Conservation (phyloP, 192 early-diverging fungal species). For the Rhizophagus sp. region DNA sequence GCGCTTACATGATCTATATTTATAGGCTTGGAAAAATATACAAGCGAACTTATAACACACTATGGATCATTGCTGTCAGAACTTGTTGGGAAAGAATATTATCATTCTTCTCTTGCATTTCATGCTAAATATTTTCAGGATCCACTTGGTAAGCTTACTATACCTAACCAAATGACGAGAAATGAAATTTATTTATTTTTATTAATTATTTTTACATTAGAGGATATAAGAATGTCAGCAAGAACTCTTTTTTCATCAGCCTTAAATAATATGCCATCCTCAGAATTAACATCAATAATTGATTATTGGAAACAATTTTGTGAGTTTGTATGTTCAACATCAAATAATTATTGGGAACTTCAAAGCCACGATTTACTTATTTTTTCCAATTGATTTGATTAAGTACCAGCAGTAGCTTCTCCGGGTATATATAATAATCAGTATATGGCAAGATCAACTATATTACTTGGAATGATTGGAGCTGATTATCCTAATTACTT, state of each 20-base stretch:
- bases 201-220: constrained; percentile 37
- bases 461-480: constrained; percentile 79
- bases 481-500: constrained; percentile 56
- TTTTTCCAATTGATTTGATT: constrained; percentile 1
- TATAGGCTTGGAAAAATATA: constrained; percentile 50
- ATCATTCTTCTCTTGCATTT: constrained; percentile 67
- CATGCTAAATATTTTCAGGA: constrained; percentile 87
- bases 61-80: constrained; percentile 55
- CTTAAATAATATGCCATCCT: constrained; percentile 48
- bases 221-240: constrained; percentile 67
- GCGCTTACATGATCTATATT: background rate
- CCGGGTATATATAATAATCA: constrained; percentile 42
- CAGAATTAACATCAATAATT: constrained; percentile 53
- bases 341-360: background rate
- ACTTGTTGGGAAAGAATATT: constrained; percentile 49
- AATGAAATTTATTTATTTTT: background rate
- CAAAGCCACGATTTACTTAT: constrained; percentile 3
- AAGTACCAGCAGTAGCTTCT: constrained; percentile 51
- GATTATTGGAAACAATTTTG: constrained; percentile 71
- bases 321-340: constrained; percentile 39
- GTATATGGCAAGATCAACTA: constrained; percentile 61
- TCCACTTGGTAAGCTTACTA: constrained; percentile 54
- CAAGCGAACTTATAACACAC: constrained; percentile 43
- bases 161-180: background rate
- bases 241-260: constrained; percentile 57